Conservation (phyloP, 202 grass and related monocot species). For the Zoysia matrella region DNA sequence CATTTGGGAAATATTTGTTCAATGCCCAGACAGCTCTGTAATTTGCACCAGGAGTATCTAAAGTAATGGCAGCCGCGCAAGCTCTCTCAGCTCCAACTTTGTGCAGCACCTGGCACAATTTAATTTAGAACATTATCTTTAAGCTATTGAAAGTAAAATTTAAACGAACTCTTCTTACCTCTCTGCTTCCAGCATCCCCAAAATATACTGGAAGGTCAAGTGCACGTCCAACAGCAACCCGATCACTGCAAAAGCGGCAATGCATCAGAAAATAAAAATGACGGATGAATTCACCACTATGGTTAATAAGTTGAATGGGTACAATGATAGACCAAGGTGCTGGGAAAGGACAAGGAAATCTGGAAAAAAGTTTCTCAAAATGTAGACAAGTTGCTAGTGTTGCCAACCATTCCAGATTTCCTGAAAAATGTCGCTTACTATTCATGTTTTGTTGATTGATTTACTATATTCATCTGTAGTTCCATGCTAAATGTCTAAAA, state of each 20-base stretch:
- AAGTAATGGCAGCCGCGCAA: slow-evolving; percentile 95
- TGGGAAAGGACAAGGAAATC: slow-evolving; percentile 1
- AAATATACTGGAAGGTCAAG: slow-evolving; percentile 98
- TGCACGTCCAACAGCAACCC: slow-evolving; percentile 86
- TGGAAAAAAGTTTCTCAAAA: background rate
- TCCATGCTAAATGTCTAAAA: slow-evolving; percentile 14
- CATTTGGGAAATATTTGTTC: slow-evolving; percentile 96
- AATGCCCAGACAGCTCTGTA: slow-evolving; percentile 98
- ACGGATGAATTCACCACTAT: background rate
- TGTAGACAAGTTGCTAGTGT: slow-evolving; percentile 7
- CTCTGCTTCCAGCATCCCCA: slow-evolving; percentile 96
- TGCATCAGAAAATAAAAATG: slow-evolving; percentile 32
- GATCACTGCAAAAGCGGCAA: slow-evolving; percentile 67
- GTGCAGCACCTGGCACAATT: slow-evolving; percentile 80
- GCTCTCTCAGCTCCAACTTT: slow-evolving; percentile 99
- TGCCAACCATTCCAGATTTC: slow-evolving; percentile 26
- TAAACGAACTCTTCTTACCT: slow-evolving; percentile 55
- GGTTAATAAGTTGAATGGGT: slow-evolving; percentile 16
- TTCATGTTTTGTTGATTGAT: slow-evolving; percentile 5
- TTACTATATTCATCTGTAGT: slow-evolving; percentile 19
- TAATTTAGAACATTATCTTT: slow-evolving; percentile 36
- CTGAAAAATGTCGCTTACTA: background rate
- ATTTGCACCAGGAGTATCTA: slow-evolving; percentile 98
- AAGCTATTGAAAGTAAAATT: background rate
- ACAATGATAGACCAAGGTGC: background rate